Evolutionary conservation across 2,329 filamentous ascomycete genomes (phyloP).

Genomic region (Fusarium neocosmosporiellum): DNA sequence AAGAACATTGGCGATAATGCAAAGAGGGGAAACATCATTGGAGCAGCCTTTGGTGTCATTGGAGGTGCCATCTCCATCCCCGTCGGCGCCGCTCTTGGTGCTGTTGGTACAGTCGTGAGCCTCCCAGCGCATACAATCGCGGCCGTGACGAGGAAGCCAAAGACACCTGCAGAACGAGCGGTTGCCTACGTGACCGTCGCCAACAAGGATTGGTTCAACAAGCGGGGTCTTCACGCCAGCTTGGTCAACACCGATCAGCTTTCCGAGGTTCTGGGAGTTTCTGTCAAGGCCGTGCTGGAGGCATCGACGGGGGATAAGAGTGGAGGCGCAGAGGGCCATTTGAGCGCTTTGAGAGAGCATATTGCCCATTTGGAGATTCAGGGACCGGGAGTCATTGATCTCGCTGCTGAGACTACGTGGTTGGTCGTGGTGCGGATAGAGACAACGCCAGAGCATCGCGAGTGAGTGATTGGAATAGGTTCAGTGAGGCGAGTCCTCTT

Average conservation of each 20-base stretch:
- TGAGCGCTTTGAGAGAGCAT: slow-evolving; percentile 42
- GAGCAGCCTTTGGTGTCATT: slow-evolving; percentile 50
- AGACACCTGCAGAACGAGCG: slow-evolving; percentile 55
- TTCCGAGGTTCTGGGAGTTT: slow-evolving; percentile 41
- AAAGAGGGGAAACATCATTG: slow-evolving; percentile 54
- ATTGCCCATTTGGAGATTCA: slow-evolving; percentile 46
- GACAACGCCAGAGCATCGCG: neutral
- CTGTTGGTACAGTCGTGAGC: slow-evolving; percentile 47
- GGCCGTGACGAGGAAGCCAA: slow-evolving; percentile 52
- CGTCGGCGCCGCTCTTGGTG: slow-evolving; percentile 50
- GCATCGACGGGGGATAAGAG: slow-evolving; percentile 43
- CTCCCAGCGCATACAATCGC: slow-evolving; percentile 50
- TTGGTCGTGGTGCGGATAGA: slow-evolving; percentile 45
- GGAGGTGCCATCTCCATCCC: slow-evolving; percentile 54
- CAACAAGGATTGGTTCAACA: slow-evolving; percentile 56
- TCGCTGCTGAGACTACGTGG: slow-evolving; percentile 49
- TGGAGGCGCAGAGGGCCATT: slow-evolving; percentile 29
- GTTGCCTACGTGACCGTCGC: slow-evolving; percentile 55
- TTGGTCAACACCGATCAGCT: slow-evolving; percentile 50
- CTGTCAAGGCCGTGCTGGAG: slow-evolving; percentile 55
- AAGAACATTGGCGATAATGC: slow-evolving; percentile 50
- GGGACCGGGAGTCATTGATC: slow-evolving; percentile 38
- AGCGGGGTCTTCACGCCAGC: slow-evolving; percentile 51
- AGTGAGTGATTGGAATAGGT: neutral
- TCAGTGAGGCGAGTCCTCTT: neutral